Percentiles rank a stretch among this genome's conserved stretches.
phyloP scores from a whole-genome alignment of 495 filamentous ascomycete species.

The Acidiella bohemica region DNA sequence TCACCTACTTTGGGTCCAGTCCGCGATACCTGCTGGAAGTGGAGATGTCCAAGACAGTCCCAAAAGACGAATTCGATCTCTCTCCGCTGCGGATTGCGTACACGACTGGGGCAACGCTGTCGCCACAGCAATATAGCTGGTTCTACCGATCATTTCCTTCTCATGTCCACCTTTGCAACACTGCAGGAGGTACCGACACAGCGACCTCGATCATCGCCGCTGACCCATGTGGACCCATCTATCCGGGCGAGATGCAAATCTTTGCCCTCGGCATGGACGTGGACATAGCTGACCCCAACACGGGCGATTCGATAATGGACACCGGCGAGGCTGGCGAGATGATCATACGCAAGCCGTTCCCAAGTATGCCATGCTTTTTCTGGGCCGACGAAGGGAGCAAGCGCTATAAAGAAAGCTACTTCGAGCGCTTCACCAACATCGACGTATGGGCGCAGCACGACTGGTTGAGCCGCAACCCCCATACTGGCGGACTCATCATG shows the following conservation, averaged over 20 bases:
- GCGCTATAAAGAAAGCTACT: conserved; percentile 57
- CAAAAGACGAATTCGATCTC: conserved; percentile 49
- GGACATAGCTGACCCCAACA: conserved; percentile 48
- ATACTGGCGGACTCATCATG: conserved; percentile 52
- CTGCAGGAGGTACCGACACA: conserved; percentile 69
- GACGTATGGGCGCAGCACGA: conserved; percentile 63
- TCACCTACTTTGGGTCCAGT: conserved; percentile 51
- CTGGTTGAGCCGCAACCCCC: conserved; percentile 56
- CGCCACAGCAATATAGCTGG: conserved; percentile 61
- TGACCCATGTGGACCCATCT: conserved; percentile 57
- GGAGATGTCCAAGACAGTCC: conserved; percentile 40
- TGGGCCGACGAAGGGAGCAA: conserved; percentile 47
- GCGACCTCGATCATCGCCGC: conserved; percentile 56
- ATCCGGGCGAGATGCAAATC: conserved; percentile 61
- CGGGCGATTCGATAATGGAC: conserved; percentile 40
- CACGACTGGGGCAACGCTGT: conserved; percentile 66
- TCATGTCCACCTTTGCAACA: conserved; percentile 51
- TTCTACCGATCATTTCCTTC: conserved; percentile 70
- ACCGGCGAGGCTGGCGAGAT: conserved; percentile 49
- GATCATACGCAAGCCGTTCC: conserved; percentile 50
- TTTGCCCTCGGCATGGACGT: conserved; percentile 50
- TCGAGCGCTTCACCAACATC: conserved; percentile 53
- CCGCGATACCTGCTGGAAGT: conserved; percentile 64
- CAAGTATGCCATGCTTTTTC: conserved; percentile 61
- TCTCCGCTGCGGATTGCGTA: conserved; percentile 45